Evolutionary conservation across 495 filamentous ascomycete genomes (phyloP), one percentile per base, ranked within the genome.

Genomic region (Chaetomium fimeti): DNA sequence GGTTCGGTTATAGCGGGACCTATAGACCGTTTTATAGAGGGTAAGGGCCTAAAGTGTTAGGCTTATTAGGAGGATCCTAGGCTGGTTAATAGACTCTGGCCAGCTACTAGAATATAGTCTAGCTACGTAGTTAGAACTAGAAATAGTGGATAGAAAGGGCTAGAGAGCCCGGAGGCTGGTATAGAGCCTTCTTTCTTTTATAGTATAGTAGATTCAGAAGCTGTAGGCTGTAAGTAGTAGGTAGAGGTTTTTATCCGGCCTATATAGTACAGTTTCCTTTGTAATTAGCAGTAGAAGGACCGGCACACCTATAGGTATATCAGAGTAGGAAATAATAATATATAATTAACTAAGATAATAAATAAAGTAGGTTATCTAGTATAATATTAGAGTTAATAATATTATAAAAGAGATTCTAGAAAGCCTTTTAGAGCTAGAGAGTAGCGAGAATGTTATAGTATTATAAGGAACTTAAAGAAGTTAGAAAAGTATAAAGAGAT

Each of bases 81-180:
- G 20, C 22, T 57, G n/a, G 36, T 36, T 57, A 18, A 57, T 57
- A 9, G 55, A 57, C 55, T 57, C 36, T 57, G 55, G 55, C 12
- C n/a, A 16, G n/a, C 55, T 43, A 16, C 55, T 57, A n/a, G 20
- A 57, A 16, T 57, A 57, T 57, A 57, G 55, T 18, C 16, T 55
- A 22, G 53, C 29, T 40, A 20, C 29, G 22, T 9, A 2, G 53
- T 32, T 56, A 56, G 53, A 38, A 8, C 51, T 53, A 53, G 27
- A 53, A 53, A 18, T 8, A n/a, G 25, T 27, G 15, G 29, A n/a
- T n/a, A 7, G 29, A 15, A 11, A 32, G 27, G 27, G 13, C 20
- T 25, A 18, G 27, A 27, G 48, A 9, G 9, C 22, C 2, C 27
- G 16, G 38, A 43, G 36, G 36, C 53, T 15, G 11, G 20, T 0